Evolutionary conservation across 1,139 yeast genomes (phyloP).

Genomic region (Torulaspora pretoriensis): DNA sequence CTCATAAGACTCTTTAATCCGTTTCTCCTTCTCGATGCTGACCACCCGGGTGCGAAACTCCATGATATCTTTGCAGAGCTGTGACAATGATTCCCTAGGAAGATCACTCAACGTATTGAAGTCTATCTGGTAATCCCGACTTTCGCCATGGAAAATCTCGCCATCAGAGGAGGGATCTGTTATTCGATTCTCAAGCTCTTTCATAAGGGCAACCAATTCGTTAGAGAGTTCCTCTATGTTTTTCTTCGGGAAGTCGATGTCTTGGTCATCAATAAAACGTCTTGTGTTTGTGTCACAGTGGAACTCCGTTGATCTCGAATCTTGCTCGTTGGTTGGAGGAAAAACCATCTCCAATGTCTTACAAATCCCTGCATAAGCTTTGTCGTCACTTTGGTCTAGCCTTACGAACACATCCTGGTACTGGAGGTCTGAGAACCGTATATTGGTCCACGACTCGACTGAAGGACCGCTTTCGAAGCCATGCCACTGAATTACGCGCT

Average conservation of each 20-base stretch:
- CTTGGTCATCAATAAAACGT: slow-evolving; percentile 18
- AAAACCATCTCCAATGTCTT: slow-evolving; percentile 6
- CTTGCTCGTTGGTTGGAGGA: not conserved
- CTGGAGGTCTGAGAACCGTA: slow-evolving; percentile 14
- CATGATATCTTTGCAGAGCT: slow-evolving; percentile 54
- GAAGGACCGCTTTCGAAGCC: slow-evolving; percentile 3
- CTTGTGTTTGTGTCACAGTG: slow-evolving; percentile 24
- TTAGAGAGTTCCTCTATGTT: slow-evolving; percentile 7
- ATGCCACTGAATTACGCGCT: slow-evolving; percentile 1
- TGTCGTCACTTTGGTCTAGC: slow-evolving; percentile 11
- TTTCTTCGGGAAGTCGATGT: not conserved
- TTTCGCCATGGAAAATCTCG: slow-evolving; percentile 8
- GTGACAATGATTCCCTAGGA: slow-evolving; percentile 55
- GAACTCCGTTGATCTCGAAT: slow-evolving; percentile 7
- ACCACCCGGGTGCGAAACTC: slow-evolving; percentile 60
- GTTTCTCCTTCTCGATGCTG: slow-evolving; percentile 52
- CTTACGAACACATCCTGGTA: slow-evolving; percentile 24
- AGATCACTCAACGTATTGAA: slow-evolving; percentile 57
- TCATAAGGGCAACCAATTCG: slow-evolving; percentile 3
- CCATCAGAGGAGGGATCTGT: not conserved
- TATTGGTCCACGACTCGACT: slow-evolving; percentile 15
- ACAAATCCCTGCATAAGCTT: slow-evolving; percentile 5
- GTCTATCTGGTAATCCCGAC: slow-evolving; percentile 51
- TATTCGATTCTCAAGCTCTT: slow-evolving; percentile 1
- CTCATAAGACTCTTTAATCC: slow-evolving; percentile 47